A percentile compares a stretch with the other conserved stretches of the same genome.
Evolutionary conservation across 2,329 filamentous ascomycete genomes (phyloP).

Genomic region (Elsinoe fawcettii): DNA sequence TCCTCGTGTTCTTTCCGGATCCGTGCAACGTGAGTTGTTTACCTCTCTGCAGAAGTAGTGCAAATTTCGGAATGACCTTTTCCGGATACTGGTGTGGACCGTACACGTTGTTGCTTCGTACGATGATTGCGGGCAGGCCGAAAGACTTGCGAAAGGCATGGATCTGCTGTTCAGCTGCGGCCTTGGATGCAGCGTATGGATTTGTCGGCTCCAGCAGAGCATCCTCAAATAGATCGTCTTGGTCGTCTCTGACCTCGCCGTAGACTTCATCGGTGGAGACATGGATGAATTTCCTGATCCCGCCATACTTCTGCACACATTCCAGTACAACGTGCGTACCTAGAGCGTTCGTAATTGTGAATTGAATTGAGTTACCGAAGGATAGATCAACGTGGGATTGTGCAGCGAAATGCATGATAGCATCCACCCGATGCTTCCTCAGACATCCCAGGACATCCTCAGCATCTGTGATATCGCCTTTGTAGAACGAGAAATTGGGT

Average conservation of each 20-base stretch:
- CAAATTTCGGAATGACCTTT: conserved; percentile 83
- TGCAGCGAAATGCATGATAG: conserved; percentile 77
- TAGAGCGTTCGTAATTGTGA: conserved; percentile 74
- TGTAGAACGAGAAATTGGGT: conserved; percentile 70
- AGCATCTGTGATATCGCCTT: conserved; percentile 68
- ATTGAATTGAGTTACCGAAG: conserved; percentile 74
- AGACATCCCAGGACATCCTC: conserved; percentile 63
- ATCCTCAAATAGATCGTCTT: conserved; percentile 63
- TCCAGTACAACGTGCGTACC: conserved; percentile 78
- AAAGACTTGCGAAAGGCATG: conserved; percentile 80
- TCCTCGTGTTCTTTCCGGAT: conserved; percentile 63
- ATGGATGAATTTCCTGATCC: conserved; percentile 67
- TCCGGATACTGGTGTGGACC: conserved; percentile 53
- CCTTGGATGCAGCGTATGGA: conserved; percentile 43
- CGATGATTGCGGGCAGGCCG: conserved; percentile 70
- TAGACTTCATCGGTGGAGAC: conserved; percentile 83
- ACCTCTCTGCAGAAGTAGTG: conserved; percentile 58
- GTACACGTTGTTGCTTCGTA: conserved; percentile 78
- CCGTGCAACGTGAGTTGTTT: conserved; percentile 67
- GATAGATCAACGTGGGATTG: conserved; percentile 76
- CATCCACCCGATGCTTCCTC: conserved; percentile 65
- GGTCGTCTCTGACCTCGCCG: conserved; percentile 65
- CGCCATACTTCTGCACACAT: conserved; percentile 59
- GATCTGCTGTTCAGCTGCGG: conserved; percentile 42
- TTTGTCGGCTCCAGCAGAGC: conserved; percentile 73